Evolutionary conservation across 73 alveolate species (phyloP), one percentile per base, ranked within the genome.

Genomic region (Breviolum minutum): DNA sequence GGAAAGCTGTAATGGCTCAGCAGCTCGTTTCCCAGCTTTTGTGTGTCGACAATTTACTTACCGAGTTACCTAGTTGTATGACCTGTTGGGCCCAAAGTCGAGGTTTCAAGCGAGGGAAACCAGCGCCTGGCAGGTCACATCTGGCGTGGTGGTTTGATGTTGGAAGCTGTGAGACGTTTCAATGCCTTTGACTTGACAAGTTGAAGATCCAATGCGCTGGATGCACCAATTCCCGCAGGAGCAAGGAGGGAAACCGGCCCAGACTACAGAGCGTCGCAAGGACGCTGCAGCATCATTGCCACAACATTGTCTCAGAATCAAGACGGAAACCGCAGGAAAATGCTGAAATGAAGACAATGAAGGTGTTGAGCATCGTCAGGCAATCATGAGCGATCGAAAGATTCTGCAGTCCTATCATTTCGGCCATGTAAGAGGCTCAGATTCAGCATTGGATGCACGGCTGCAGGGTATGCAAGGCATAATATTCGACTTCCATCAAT

Each of bases 381-480:
- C 96, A 61, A 90, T 90, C 63, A 61, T 90, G 76, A 90, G 63
- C 87, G 96, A 90, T 62, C 85, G 81, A 80, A 90, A 90, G 96
- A 63, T 90, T 12, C 85, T 90, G 7, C 68, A 69, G 96, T 69
- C 96, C 62, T 90, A 90, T 19, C 71, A 17, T 19, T 90, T 90
- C 20, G 73, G 54, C 76, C 87, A 90, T 54, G 96, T 27, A 30
- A 17, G 79, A 62, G 0, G n/a, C 94, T 63, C 16, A 86, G 92
- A 48, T 22, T 30, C 54, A 3, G 54, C 54, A 40, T 40, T 40
- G 54, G 54, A 40, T 40, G 54, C 54, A 40, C 3, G 54, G 54
- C 54, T 40, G 54, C 54, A 77, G 10, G 63, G 40, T 26, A 73
- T 24, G 40, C 48, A 1, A 73, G 40, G 54, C 24, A 40, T 40